phyloP scores from a whole-genome alignment of 2,329 filamentous ascomycete genomes.

The Orbilia blumenaviensis region DNA sequence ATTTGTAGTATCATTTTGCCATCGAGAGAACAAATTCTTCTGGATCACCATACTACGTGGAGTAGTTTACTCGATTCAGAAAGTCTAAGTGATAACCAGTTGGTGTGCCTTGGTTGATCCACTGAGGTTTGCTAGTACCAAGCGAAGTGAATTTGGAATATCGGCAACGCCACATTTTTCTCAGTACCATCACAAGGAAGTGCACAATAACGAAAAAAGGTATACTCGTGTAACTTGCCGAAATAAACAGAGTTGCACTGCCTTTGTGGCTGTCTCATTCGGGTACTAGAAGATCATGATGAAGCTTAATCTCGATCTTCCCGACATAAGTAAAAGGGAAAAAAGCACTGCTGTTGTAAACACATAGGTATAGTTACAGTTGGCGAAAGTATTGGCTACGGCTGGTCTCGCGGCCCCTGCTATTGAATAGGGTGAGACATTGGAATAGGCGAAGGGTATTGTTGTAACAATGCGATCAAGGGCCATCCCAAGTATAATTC shows the following conservation, averaged over 20 bases:
- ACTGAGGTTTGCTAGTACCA: not conserved
- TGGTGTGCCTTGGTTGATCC: conserved; percentile 4
- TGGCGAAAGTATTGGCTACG: not conserved
- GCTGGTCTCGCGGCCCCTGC: not conserved
- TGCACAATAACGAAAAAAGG: not conserved
- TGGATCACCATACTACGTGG: conserved; percentile 2
- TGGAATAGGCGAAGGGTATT: conserved; percentile 14
- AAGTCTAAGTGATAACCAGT: not conserved
- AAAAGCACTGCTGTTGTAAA: not conserved
- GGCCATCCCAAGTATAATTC: conserved; percentile 7
- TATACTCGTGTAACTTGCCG: not conserved
- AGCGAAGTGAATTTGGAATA: conserved; percentile 29
- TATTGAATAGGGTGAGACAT: conserved; percentile 25
- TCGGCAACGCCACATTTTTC: conserved; percentile 29
- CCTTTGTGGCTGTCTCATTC: conserved; percentile 1
- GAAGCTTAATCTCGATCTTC: not conserved
- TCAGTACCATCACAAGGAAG: not conserved
- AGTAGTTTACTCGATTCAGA: conserved; percentile 29
- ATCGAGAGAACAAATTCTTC: not conserved
- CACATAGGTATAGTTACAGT: not conserved
- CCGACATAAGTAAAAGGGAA: not conserved
- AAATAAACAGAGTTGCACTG: not conserved
- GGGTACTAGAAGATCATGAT: not conserved
- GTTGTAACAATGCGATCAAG: not conserved
- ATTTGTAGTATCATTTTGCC: not conserved